Evolutionary conservation across 129 eudicot genomes (phyloP).

Genomic region (Arctium minus): DNA sequence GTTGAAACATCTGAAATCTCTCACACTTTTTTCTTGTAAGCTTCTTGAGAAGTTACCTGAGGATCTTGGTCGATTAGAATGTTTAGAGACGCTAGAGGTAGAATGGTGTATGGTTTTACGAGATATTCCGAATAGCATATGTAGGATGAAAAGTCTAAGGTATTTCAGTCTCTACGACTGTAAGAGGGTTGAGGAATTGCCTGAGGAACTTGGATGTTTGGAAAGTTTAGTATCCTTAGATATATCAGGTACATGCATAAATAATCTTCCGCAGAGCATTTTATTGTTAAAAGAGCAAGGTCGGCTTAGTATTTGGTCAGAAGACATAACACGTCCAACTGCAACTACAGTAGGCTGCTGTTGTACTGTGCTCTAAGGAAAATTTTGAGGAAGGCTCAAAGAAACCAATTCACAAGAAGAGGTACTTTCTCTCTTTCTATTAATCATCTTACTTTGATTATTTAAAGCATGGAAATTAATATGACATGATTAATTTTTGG

Average conservation of each 20-base stretch:
- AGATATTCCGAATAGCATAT: slow-evolving; percentile 1
- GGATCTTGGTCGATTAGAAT: neutral
- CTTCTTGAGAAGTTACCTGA: slow-evolving; percentile 6
- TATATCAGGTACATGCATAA: neutral
- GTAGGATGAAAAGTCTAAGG: neutral
- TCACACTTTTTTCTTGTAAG: neutral
- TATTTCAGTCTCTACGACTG: neutral
- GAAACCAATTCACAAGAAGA: neutral
- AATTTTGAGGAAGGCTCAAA: neutral
- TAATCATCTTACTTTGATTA: neutral
- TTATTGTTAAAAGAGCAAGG: neutral
- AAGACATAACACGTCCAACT: no score
- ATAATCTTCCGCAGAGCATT: neutral
- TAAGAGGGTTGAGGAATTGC: neutral
- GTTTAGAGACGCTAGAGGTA: neutral
- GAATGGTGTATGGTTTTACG: neutral
- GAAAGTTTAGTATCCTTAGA: neutral
- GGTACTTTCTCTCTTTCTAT: neutral
- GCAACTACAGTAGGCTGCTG: neutral
- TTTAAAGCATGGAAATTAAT: no score
- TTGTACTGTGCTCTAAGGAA: neutral
- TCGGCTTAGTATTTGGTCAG: neutral
- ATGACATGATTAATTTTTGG: no score
- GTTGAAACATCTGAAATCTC: neutral
- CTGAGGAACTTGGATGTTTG: neutral